These are phyloP conservation scores for Stemphylium vesicarium DNA, from an alignment of 2,329 filamentous ascomycete genomes.

Conservation along the genomic window DNA sequence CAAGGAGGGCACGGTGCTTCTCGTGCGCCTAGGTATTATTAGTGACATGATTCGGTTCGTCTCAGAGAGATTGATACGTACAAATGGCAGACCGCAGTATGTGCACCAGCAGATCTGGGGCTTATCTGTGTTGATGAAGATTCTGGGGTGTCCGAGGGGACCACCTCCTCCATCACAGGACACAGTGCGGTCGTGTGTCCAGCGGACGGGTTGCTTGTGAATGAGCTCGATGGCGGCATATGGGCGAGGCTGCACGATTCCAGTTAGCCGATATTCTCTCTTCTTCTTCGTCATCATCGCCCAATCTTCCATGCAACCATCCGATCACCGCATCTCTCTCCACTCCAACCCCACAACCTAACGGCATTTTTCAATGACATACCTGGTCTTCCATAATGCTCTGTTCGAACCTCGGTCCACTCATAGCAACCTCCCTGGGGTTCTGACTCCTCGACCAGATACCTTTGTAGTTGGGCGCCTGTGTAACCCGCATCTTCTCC, in stretches of 20 bases:
- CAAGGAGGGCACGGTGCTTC: slow-evolving; percentile 81
- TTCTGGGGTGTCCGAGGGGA: slow-evolving; percentile 83
- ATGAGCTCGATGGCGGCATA: slow-evolving; percentile 92
- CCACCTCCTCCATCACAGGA: slow-evolving; percentile 93
- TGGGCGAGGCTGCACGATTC: slow-evolving; percentile 73
- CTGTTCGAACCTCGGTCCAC: slow-evolving; percentile 94
- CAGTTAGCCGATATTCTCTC: slow-evolving; percentile 27
- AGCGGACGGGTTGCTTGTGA: slow-evolving; percentile 92
- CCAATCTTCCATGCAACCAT: background rate
- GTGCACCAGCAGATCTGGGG: slow-evolving; percentile 87
- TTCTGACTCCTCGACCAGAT: slow-evolving; percentile 89
- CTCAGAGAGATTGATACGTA: slow-evolving; percentile 59
- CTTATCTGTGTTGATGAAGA: slow-evolving; percentile 99
- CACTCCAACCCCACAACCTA: background rate
- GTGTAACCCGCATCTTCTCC: slow-evolving; percentile 66
- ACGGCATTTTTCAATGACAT: slow-evolving; percentile 40
- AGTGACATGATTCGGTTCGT: background rate
- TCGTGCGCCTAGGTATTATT: slow-evolving; percentile 74
- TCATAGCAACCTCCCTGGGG: slow-evolving; percentile 83
- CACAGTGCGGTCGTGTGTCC: slow-evolving; percentile 82
- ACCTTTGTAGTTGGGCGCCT: slow-evolving; percentile 83
- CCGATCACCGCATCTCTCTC: background rate
- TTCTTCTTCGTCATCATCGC: background rate
- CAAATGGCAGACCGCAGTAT: slow-evolving; percentile 93
- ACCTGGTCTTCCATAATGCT: slow-evolving; percentile 94